Evolutionary conservation across 345 rosid genomes (phyloP).

Genomic region (Abelmoschus esculentus): DNA sequence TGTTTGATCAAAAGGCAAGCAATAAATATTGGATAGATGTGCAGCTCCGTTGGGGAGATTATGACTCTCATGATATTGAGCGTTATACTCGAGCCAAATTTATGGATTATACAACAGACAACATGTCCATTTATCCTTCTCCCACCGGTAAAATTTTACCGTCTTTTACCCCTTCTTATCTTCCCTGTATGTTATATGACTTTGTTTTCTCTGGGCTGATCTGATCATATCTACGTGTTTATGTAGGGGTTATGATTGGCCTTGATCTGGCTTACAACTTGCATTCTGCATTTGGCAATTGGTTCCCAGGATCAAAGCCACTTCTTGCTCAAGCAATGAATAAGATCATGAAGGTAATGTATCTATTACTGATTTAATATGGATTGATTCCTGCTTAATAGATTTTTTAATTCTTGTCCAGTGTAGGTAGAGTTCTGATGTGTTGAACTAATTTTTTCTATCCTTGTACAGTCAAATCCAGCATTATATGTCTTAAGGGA

Average conservation of each 20-base stretch:
- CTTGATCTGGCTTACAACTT: slow-evolving; percentile 93
- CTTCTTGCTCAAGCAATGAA: slow-evolving; percentile 99
- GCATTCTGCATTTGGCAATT: slow-evolving; percentile 98
- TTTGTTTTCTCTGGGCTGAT: neutral
- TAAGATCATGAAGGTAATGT: slow-evolving; percentile 93
- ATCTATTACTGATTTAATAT: neutral
- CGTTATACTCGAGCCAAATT: slow-evolving; percentile 99
- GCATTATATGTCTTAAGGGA: slow-evolving; percentile 95
- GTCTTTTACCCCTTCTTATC: no score
- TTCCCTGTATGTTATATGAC: neutral
- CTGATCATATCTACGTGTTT: neutral
- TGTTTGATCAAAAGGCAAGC: slow-evolving; percentile 98
- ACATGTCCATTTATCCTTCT: slow-evolving; percentile 99
- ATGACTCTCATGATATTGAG: slow-evolving; percentile 97
- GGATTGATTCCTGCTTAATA: neutral
- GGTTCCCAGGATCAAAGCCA: slow-evolving; percentile 99
- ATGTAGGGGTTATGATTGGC: slow-evolving; percentile 96
- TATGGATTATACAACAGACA: slow-evolving; percentile 99
- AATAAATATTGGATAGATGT: slow-evolving; percentile 99
- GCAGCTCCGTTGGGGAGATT: slow-evolving; percentile 99
- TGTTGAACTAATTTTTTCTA: slow-evolving; percentile 7
- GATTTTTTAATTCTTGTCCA: neutral
- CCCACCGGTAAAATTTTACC: slow-evolving; percentile 60
- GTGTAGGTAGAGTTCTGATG: neutral
- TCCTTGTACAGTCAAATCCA: slow-evolving; percentile 74